Evolutionary conservation across 1,284 basidiomycete genomes (phyloP), one percentile per base, ranked within the genome.

Genomic region (Microbotryum intermedium): DNA sequence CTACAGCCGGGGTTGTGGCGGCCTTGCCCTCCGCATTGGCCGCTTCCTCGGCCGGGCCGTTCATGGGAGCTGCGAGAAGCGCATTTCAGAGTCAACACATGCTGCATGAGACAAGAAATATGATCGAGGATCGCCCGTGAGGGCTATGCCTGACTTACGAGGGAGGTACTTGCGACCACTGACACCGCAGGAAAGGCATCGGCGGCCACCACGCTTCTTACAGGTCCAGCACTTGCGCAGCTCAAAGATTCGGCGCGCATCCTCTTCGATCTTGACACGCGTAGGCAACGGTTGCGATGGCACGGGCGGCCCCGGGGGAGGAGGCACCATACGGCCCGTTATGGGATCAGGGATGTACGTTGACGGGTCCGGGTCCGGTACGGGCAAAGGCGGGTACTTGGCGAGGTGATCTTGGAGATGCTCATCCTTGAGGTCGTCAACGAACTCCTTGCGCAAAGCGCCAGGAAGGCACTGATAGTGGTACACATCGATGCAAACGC

Each of bases 191-290:
- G 58, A 58, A 39, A 65, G 65, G 55, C 70, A 71, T 29, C 46
- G 34, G 3, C 59, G 42, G 10, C 69, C 70, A 4, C 56, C 52
- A 0, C 42, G 48, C 51, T 67, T 69, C 52, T 62, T 55, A 57
- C 70, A 71, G 10, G 45, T 44, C 16, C 59, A 54, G 54, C 70
- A 71, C n/a, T 67, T 64, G 16, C 58, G 50, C 4, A 71, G 46
- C 3, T 13, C 42, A 55, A 69, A 60, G 4, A 53, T 60, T n/a
- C 55, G 39, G 11, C 57, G 6, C 2, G 50, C 55, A 47, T 67
- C 59, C 30, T 69, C 57, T 51, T 69, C 65, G 26, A 51, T 13
- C 57, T 66, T 66, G 2, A 49, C 39, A 4, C 61, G 61, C 18
- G 46, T 46, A 13, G 61, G 58, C 3, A 58, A 13, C 9, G 34